Percentiles rank a stretch among this genome's conserved stretches.
These are phyloP conservation scores for Abelmoschus esculentus DNA, from an alignment of 345 rosid species.

Conservation along the genomic window DNA sequence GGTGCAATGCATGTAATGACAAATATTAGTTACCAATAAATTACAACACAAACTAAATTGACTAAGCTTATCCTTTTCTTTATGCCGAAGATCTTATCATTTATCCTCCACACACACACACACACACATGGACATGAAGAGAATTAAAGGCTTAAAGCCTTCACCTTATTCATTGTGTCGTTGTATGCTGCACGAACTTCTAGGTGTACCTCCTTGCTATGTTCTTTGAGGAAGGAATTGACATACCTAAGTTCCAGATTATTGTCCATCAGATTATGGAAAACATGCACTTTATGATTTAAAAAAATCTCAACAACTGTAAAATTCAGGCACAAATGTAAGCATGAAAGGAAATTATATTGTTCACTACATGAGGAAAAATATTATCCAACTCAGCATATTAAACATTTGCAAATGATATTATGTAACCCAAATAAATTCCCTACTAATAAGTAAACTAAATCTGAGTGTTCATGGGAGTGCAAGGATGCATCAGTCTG, in stretches of 20 bases:
- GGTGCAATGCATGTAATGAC: neutral
- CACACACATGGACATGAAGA: neutral
- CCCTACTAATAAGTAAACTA: neutral
- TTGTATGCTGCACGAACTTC: conserved; percentile 90
- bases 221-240: conserved; percentile 80
- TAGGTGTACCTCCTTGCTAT: conserved; percentile 76
- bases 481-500: neutral
- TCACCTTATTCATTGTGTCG: conserved; percentile 98
- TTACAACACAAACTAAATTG: neutral
- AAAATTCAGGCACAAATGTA: neutral
- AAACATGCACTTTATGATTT: conserved; percentile 1
- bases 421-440: neutral
- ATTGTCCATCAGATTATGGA: conserved; percentile 12
- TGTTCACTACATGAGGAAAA: neutral
- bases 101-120: neutral
- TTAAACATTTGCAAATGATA: neutral
- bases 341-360: neutral
- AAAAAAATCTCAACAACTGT: neutral
- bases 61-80: neutral
- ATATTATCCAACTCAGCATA: neutral
- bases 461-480: neutral
- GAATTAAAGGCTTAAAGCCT: conserved; percentile 12
- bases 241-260: conserved; percentile 52
- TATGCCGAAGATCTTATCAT: neutral
- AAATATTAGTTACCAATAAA: neutral